Conservation (phyloP, 2,329 filamentous ascomycete species). For the Apiospora arundinis region DNA sequence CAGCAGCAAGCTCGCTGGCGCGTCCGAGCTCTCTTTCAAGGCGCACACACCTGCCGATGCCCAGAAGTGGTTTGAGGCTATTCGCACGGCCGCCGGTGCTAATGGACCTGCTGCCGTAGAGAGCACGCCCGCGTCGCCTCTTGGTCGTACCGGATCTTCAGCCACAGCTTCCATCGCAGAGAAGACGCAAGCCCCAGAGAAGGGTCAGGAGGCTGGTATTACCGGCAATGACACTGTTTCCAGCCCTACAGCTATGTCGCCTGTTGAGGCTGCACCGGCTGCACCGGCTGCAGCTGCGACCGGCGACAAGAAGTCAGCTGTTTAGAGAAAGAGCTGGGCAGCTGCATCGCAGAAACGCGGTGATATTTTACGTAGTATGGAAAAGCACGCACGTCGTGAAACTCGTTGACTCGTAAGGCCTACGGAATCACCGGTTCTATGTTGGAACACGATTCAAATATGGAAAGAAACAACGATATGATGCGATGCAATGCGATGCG, state of each 20-base stretch:
- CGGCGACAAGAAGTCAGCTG: slow-evolving; percentile 15
- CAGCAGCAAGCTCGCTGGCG: slow-evolving; percentile 80
- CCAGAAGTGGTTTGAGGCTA: slow-evolving; percentile 82
- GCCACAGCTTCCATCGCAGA: slow-evolving; percentile 36
- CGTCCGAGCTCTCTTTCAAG: slow-evolving; percentile 85
- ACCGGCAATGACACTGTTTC: slow-evolving; percentile 41
- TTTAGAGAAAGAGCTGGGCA: slow-evolving; percentile 7
- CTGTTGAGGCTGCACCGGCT: slow-evolving; percentile 27
- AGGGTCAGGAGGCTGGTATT: slow-evolving; percentile 56
- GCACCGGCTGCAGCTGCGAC: slow-evolving; percentile 1
- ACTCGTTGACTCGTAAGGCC: background rate
- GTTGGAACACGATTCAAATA: background rate
- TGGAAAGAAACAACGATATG: background rate
- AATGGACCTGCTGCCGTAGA: slow-evolving; percentile 46
- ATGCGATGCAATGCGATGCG: background rate
- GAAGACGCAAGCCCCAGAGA: slow-evolving; percentile 32
- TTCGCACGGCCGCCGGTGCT: slow-evolving; percentile 65
- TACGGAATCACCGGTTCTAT: background rate
- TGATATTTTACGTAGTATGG: background rate
- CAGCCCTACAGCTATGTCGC: slow-evolving; percentile 41
- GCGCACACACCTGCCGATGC: slow-evolving; percentile 82
- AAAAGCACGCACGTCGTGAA: background rate
- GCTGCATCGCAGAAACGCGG: background rate
- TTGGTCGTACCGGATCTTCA: slow-evolving; percentile 31
- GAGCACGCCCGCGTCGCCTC: slow-evolving; percentile 43